phyloP scores from a whole-genome alignment of 495 filamentous ascomycete species.

The Aspergillus affinis region DNA sequence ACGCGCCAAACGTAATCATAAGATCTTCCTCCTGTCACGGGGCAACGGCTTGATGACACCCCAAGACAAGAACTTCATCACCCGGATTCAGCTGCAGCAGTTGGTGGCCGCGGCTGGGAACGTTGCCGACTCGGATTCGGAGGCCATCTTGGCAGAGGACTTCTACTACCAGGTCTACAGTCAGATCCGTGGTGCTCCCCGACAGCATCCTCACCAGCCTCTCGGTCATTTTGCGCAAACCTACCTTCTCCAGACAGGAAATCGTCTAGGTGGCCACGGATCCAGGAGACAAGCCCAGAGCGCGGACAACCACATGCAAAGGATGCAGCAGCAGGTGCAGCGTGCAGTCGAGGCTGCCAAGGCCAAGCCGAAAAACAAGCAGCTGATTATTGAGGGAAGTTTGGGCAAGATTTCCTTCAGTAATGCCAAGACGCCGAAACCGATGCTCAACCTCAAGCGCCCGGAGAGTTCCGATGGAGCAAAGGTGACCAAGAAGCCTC shows the following conservation, averaged over 20 bases:
- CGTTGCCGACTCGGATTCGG: slow-evolving; percentile 72
- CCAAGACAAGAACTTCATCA: slow-evolving; percentile 99
- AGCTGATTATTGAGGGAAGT: slow-evolving; percentile 97
- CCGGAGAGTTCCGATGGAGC: slow-evolving; percentile 63
- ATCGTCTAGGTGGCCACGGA: slow-evolving; percentile 63
- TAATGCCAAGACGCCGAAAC: slow-evolving; percentile 95
- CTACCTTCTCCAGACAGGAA: slow-evolving; percentile 90
- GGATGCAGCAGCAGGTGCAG: slow-evolving; percentile 99
- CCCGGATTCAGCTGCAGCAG: slow-evolving; percentile 94
- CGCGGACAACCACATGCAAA: slow-evolving; percentile 95
- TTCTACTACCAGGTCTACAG: slow-evolving; percentile 98
- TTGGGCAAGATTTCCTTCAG: slow-evolving; percentile 98
- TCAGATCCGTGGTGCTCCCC: slow-evolving; percentile 83
- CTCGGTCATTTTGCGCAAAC: slow-evolving; percentile 96
- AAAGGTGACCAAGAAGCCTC: slow-evolving; percentile 43
- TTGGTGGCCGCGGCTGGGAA: slow-evolving; percentile 89
- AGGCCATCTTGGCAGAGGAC: slow-evolving; percentile 81
- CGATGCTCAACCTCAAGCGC: slow-evolving; percentile 92
- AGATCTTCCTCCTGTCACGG: slow-evolving; percentile 89
- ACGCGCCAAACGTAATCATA: slow-evolving; percentile 95
- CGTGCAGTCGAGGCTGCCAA: slow-evolving; percentile 96
- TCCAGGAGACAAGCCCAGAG: slow-evolving; percentile 66
- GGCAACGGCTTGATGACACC: slow-evolving; percentile 99
- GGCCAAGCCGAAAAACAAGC: slow-evolving; percentile 94
- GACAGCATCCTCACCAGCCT: slow-evolving; percentile 86